Base-by-base conservation (phyloP, 2,329 filamentous ascomycete species). In the Epichloe aotearoae region DNA sequence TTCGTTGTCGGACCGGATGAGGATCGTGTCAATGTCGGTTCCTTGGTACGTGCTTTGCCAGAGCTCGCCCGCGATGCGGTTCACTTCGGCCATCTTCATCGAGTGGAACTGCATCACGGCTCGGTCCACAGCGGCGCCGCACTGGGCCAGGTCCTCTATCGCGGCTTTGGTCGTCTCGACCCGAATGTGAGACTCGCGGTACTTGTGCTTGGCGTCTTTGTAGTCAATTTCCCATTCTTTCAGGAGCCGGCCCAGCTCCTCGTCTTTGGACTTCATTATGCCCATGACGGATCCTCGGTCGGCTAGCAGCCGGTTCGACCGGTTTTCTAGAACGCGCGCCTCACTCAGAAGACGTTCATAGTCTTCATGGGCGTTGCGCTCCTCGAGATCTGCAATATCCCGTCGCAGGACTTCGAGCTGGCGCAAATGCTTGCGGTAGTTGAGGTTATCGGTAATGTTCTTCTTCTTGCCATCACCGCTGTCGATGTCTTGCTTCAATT, bases 51-150 rank as follows among this genome's bases (percentile, higher is more conserved):
- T 96, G 62, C 83, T 86, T 68, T 88, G 87, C 93, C 93, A 98
- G n/a, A 98, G 77, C 66, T 98, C 93, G 56, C 86, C 88, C 47
- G 94, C 84, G 65, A 96, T 96, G 51, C 82, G 79, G 68, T 98
- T 98, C 66, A 98, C 91, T 66, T 98, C 90, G 59, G 93, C 87
- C 93, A 98, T 98, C 73, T 98, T 98, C 63, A 95, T 73, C 33
- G 84, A 79, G 70, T 98, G 93, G 63, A 91, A 98, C 61, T 87
- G 88, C 88, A 98, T 96, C 62, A 98, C 94, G 45, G 93, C 94
- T 62, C 93, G 88, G 72, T 97, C 91, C 12, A 98, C 77, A 7
- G 93, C 93, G 10, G 80, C 76, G 42, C 81, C 77, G 64, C 95
- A 97, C 40, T 87, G 84, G 6, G 77, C 84, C 37, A 98, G 73